Evolutionary conservation across 2,329 filamentous ascomycete genomes (phyloP).

Genomic region (Fusarium heterosporum): DNA sequence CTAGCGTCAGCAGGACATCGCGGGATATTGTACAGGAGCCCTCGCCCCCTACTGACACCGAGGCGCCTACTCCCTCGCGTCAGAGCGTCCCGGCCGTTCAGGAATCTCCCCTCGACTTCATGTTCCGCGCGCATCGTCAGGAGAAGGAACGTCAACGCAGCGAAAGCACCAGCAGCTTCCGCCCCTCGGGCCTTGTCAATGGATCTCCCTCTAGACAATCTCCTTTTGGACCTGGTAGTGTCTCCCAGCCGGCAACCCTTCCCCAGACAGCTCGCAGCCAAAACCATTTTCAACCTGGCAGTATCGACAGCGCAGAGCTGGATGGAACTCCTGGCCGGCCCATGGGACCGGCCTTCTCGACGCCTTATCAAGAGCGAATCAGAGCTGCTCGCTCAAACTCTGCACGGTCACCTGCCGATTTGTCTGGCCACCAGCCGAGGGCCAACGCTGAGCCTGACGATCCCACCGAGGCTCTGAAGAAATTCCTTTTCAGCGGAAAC

Average conservation of each 20-base stretch:
- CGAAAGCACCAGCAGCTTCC: conserved; percentile 62
- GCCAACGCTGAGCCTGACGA: conserved; percentile 45
- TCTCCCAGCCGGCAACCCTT: conserved; percentile 41
- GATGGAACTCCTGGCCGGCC: conserved; percentile 67
- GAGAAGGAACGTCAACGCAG: conserved; percentile 74
- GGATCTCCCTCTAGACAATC: conserved; percentile 65
- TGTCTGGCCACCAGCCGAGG: conserved; percentile 24
- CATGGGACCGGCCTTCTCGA: conserved; percentile 76
- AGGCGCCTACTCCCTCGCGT: conserved; percentile 61
- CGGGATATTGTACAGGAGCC: conserved; percentile 56
- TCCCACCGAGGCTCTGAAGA: conserved; percentile 65
- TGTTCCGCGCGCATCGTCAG: conserved; percentile 88
- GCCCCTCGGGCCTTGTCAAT: conserved; percentile 54
- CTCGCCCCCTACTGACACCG: conserved; percentile 65
- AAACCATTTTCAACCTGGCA: conserved; percentile 38
- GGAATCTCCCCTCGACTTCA: conserved; percentile 86
- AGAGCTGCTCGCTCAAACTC: conserved; percentile 61
- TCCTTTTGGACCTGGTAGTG: conserved; percentile 46
- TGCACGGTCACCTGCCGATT: conserved; percentile 34
- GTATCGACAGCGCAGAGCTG: conserved; percentile 64
- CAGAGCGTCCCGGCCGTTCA: conserved; percentile 53
- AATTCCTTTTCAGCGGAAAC: conserved; percentile 63
- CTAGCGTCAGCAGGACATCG: conserved; percentile 51
- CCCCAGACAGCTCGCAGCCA: conserved; percentile 45
- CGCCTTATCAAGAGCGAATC: conserved; percentile 72